A percentile compares a stretch with the other conserved stretches of the same genome.
These are phyloP conservation scores for Penicillium soppii DNA, from an alignment of 495 filamentous ascomycete genomes.

Conservation along the genomic window DNA sequence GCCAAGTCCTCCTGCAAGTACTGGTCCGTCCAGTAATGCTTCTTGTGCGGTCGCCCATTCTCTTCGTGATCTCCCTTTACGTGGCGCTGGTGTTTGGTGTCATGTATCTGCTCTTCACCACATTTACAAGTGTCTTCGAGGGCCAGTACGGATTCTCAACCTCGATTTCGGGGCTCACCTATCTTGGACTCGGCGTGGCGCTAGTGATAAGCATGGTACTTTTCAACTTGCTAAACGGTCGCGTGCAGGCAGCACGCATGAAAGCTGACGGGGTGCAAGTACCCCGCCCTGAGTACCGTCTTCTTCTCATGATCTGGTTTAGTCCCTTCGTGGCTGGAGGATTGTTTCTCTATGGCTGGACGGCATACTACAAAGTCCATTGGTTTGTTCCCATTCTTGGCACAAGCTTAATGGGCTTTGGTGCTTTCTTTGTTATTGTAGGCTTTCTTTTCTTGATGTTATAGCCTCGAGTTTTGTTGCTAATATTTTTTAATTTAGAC, in stretches of 20 bases:
- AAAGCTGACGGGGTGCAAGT: constrained; percentile 7
- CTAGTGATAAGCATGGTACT: constrained; percentile 20
- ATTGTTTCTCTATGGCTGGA: constrained; percentile 40
- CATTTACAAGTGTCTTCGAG: constrained; percentile 36
- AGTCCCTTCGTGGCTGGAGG: constrained; percentile 24
- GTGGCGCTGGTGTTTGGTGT: constrained; percentile 34
- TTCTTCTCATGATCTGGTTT: constrained; percentile 30
- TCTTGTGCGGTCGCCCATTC: constrained; percentile 37
- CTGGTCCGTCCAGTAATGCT: constrained; percentile 28
- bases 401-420: constrained; percentile 32
- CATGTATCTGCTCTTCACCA: constrained; percentile 42
- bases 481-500: constrained; percentile 14
- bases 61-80: constrained; percentile 33
- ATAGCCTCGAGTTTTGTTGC: background rate
- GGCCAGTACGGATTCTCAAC: constrained; percentile 30
- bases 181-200: constrained; percentile 36
- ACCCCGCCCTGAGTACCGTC: constrained; percentile 28
- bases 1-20: constrained; percentile 36
- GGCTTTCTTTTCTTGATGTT: constrained; percentile 3
- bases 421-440: constrained; percentile 21
- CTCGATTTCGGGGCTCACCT: constrained; percentile 31
- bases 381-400: constrained; percentile 42
- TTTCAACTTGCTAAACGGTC: constrained; percentile 26
- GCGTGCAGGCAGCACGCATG: constrained; percentile 9
- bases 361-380: constrained; percentile 28